These are phyloP conservation scores for Coemansia sp. DNA, from an alignment of 192 early-diverging fungal species.

Conservation along the genomic window DNA sequence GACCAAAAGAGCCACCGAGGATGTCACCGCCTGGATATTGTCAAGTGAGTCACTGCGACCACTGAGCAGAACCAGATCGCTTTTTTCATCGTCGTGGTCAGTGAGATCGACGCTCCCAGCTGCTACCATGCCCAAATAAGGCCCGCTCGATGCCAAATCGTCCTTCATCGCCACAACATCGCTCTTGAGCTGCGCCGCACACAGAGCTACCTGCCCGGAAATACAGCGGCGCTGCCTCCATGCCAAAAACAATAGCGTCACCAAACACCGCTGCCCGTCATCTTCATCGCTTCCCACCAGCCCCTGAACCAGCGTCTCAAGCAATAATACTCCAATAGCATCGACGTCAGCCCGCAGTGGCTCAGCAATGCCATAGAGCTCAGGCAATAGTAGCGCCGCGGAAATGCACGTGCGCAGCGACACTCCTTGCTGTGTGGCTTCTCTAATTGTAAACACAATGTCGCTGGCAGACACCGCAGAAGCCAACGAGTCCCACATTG, in stretches of 20 bases:
- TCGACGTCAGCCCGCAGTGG: not conserved
- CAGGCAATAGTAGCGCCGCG: slow-evolving; percentile 25
- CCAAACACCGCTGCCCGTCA: not conserved
- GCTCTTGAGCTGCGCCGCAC: slow-evolving; percentile 6
- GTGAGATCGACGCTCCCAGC: not conserved
- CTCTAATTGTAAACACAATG: slow-evolving; percentile 6
- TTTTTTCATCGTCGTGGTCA: too few relatives aligned
- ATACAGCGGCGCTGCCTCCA: slow-evolving; percentile 23
- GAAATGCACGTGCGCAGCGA: slow-evolving; percentile 11
- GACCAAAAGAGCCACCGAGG: slow-evolving; percentile 14
- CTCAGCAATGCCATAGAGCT: not conserved
- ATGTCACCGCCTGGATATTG: slow-evolving; percentile 2
- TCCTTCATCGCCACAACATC: not conserved
- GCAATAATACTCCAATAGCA: not conserved
- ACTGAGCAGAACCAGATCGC: slow-evolving; percentile 3
- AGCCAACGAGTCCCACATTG: slow-evolving; percentile 21
- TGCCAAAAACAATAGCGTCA: slow-evolving; percentile 24
- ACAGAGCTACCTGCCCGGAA: not conserved
- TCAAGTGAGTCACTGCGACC: slow-evolving; percentile 1
- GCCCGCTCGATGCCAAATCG: not conserved
- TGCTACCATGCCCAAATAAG: not conserved
- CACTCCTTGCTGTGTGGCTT: not conserved
- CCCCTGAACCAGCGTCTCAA: not conserved
- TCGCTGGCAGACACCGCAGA: slow-evolving; percentile 5
- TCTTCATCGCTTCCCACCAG: not conserved